phyloP scores from a whole-genome alignment of 208 protist genomes.

The Trypanosoma avium region DNA sequence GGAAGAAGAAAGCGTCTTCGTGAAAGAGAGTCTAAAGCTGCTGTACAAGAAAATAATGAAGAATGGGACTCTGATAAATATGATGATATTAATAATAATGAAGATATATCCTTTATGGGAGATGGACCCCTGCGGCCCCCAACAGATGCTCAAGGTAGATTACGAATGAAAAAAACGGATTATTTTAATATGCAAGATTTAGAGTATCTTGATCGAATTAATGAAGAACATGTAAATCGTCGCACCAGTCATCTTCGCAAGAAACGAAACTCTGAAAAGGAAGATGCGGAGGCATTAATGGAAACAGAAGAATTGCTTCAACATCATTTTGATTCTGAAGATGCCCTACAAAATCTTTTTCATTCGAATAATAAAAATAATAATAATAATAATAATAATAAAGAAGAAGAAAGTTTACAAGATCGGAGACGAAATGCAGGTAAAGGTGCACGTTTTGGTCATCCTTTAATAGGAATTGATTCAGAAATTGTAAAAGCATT shows the following conservation, averaged over 20 bases:
- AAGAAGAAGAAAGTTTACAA: slow-evolving; percentile 21
- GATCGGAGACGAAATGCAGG: slow-evolving; percentile 29
- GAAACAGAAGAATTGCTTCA: slow-evolving; percentile 34
- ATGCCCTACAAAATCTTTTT: slow-evolving; percentile 7
- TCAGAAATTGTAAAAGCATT: slow-evolving; percentile 51
- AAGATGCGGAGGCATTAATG: slow-evolving; percentile 20
- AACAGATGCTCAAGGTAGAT: slow-evolving; percentile 39
- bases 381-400: slow-evolving; percentile 2
- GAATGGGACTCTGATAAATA: slow-evolving; percentile 12
- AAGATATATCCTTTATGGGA: slow-evolving; percentile 25
- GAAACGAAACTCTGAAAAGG: slow-evolving; percentile 20
- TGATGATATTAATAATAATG: slow-evolving; percentile 12
- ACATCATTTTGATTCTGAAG: slow-evolving; percentile 35
- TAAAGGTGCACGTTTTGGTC: slow-evolving; percentile 58
- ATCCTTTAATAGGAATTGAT: slow-evolving; percentile 78
- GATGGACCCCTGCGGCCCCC: slow-evolving; percentile 52
- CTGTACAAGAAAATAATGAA: slow-evolving; percentile 20
- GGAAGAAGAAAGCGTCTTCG: slow-evolving; percentile 71
- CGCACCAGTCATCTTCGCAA: slow-evolving; percentile 38
- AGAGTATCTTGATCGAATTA: slow-evolving; percentile 76
- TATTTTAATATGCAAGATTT: slow-evolving; percentile 80
- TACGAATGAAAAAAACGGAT: slow-evolving; percentile 85
- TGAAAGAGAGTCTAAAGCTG: slow-evolving; percentile 37
- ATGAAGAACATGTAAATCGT: slow-evolving; percentile 70
- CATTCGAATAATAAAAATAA: slow-evolving; percentile 1